phyloP scores from a whole-genome alignment of 306 rosid species.

The Quercus cerris region DNA sequence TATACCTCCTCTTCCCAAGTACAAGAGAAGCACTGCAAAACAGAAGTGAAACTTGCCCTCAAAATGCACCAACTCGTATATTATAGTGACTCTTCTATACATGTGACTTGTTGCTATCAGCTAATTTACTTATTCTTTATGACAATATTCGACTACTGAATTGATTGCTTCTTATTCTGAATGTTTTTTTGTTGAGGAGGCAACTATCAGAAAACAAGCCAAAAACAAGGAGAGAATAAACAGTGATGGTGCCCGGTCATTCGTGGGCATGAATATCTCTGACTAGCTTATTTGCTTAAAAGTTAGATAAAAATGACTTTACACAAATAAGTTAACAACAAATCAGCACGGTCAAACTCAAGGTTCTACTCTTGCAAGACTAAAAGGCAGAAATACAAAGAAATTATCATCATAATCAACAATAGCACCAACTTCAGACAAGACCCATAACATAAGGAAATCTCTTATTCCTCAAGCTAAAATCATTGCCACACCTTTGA shows the following conservation, averaged over 20 bases:
- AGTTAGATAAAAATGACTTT: no score
- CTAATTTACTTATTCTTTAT: neutral
- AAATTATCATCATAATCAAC: neutral
- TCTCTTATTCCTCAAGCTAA: constrained; percentile 8
- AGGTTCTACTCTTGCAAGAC: neutral
- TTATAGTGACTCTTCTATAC: no score
- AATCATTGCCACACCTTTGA: neutral
- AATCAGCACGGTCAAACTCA: no score
- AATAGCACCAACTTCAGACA: constrained; percentile 14
- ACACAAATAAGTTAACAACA: no score
- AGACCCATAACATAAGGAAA: neutral
- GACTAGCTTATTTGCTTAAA: no score
- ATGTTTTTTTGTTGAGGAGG: neutral
- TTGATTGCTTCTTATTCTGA: neutral
- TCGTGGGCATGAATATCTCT: no score
- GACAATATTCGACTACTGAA: neutral
- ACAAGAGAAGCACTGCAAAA: no score
- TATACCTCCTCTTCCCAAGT: no score
- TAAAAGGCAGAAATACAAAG: neutral
- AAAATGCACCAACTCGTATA: no score
- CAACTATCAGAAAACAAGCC: neutral
- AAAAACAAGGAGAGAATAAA: neutral
- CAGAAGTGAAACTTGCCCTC: no score
- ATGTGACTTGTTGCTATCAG: no score
- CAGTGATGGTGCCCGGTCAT: neutral